Evolutionary conservation across 1,284 basidiomycete genomes (phyloP), one percentile per base, ranked within the genome.

Genomic region (Rhodotorula sp.): DNA sequence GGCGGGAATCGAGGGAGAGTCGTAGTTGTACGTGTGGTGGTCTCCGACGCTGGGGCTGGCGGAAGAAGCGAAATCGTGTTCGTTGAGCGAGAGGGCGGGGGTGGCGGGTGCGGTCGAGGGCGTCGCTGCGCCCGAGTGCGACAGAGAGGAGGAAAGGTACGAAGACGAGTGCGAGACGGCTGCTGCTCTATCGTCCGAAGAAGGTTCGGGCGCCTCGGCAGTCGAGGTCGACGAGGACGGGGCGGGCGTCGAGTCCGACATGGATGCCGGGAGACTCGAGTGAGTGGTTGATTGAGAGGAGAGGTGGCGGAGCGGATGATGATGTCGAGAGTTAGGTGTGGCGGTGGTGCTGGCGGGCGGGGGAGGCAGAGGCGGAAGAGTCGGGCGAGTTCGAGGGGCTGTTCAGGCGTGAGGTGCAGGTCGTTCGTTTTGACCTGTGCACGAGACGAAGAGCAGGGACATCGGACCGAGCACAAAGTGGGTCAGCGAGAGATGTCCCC

Each of bases 101-200:
- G 62, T 63, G 17, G 32, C 27, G 44, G 53, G 54, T n/a, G 29
- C 54, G 53, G 53, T 56, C 32, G 60, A 61, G 32, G 62, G 62
- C 17, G 62, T 63, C 32, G 47, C 11, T 22, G 54, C 29, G 39
- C 51, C 61, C 27, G 57, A 47, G n/a, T n/a, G n/a, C n/a, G n/a
- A n/a, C n/a, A n/a, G n/a, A n/a, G n/a, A n/a, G 20, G 56, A 58
- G 24, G 57, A 58, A 13, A 30, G 44, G 29, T 30, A 48, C 46
- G 51, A 62, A 5, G 58, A 30, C 2, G 34, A 48, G 4, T 44
- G n/a, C 10, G 39, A 60, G 48, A 39, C 34, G 27, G 56, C n/a
- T 17, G 39, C 39, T 10, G 7, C 19, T 44, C 39, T 44, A 44
- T 44, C 39, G 51, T 30, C 30, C 13, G 51, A 27, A 17, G 51